Evolutionary conservation across 2,329 filamentous ascomycete species (phyloP), one percentile per base, ranked within the genome.

Genomic region (Aspergillus uvarum): DNA sequence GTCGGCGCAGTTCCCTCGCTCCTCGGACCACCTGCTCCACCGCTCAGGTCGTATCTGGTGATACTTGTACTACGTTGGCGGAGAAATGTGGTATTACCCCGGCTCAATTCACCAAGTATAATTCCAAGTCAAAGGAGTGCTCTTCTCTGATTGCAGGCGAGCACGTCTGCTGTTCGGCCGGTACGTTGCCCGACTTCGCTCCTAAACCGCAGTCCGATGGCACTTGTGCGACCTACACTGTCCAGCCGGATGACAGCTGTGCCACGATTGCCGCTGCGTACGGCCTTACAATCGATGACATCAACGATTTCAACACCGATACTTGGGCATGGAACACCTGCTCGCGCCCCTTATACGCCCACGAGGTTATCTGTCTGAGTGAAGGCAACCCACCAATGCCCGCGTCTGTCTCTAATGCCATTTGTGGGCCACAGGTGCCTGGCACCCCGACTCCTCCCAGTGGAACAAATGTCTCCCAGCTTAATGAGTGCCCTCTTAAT

Each of bases 251-350:
- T 1, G 80, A 82, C 47, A 67, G 35, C 29, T 82, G 78, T 65
- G 50, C 59, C 14, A 56, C 16, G 2, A 68, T 82, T 52, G 76
- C 74, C 1, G 62, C 64, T 2, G 54, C 57, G 0, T 59, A 80
- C 61, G 64, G 67, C 4, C 63, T 83, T 5, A 80, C 73, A 0
- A 59, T 69, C 0, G 63, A 70, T 0, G 67, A 80, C 3, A 72
- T 85, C 14, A 71, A 77, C 22, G 59, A 59, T 0, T 76, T 72
- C 51, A 82, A 82, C 63, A 74, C 67, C 10, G 67, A 75, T 2
- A 81, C 79, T 3, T 82, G 80, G 80, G 78, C 73, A 21, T 80
- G 77, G 77, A 67, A 55, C 16, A 77, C 76, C 16, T 81, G 80
- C 63, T 54, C 65, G 4, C 56, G 67, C 14, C 31, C 31, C 31